Conservation (phyloP, 2,329 filamentous ascomycete species). For the Sporothrix curviconia region DNA sequence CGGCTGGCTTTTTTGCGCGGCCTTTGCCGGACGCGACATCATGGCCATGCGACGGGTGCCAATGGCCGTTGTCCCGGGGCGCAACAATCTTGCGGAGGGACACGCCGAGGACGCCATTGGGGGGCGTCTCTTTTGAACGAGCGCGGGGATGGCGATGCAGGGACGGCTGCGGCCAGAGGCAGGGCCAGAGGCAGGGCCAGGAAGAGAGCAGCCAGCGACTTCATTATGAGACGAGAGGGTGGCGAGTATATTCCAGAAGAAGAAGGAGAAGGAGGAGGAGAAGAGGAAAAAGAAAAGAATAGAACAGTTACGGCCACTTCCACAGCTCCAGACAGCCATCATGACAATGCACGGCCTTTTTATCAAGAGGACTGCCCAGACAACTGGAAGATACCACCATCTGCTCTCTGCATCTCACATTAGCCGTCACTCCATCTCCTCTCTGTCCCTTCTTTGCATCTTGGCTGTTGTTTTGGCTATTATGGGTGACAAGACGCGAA, state of each 20-base stretch:
- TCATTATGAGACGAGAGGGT: too few relatives aligned
- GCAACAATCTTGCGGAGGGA: background rate
- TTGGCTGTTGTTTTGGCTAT: background rate
- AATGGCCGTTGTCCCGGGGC: background rate
- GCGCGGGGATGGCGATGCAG: background rate
- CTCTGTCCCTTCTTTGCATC: background rate
- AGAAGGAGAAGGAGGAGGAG: too few relatives aligned
- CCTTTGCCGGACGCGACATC: background rate
- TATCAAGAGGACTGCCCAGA: background rate
- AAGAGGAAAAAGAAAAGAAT: background rate
- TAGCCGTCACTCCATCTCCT: background rate
- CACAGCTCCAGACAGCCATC: background rate
- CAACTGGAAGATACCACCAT: background rate
- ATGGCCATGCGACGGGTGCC: background rate
- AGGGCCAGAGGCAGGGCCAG: too few relatives aligned
- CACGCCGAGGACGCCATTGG: slow-evolving; percentile 28
- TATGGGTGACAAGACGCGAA: too few relatives aligned
- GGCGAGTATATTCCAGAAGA: background rate
- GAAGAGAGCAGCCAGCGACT: background rate
- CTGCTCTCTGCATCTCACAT: background rate
- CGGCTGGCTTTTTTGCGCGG: background rate
- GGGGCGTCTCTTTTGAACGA: slow-evolving; percentile 21
- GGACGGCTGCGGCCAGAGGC: background rate
- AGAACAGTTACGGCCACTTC: background rate
- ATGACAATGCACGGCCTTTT: background rate